Evolutionary conservation across 305 asterid species (phyloP), one percentile per base, ranked within the genome.

Genomic region (Galium porrigens): DNA sequence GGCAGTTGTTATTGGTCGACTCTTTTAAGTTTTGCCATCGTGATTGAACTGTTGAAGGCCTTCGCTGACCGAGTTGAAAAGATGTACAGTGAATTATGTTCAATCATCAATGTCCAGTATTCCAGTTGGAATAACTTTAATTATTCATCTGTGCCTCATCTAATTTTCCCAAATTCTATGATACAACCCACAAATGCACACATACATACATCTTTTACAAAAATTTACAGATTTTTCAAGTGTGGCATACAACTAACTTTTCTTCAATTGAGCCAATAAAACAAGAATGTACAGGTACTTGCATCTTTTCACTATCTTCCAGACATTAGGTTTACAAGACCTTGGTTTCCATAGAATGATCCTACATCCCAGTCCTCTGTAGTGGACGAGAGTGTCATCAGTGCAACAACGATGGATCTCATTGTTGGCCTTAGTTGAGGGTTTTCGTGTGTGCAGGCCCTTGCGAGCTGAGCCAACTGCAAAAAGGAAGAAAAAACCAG

Each of bases 301-400:
- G 5, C 4, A 36, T 18, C 49, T 17, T 34, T 59, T 57, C 44
- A 58, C 78, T 81, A 87, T 78, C 95, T 87, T 63, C 90, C 94
- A 0, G 95, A 84, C 94, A 89, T 82, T 0, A 89, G 83, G 67
- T 84, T 83, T 61, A 82, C 59, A 7, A 87, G 73, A 30, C 86
- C 89, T 55, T 82, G 94, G 71, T 79, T 85, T 17, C 85, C 91
- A 17, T 86, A 90, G 82, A 90, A 90, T 18, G 87, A 67, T 46
- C 91, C 97, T 11, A 88, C 83, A 51, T 88, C 97, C 97, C 96
- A 88, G 39, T 90, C 91, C 57, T 88, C 96, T 2, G 95, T 84
- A 1, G 95, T 54, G 4, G 97, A 90, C 14, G 95, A 84, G 12
- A 88, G 96, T 6, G 96, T 84, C 97, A 90, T 90, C 66, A 90